Evolutionary conservation across 2,329 filamentous ascomycete species (phyloP).

Genomic region (Fusarium succisae): DNA sequence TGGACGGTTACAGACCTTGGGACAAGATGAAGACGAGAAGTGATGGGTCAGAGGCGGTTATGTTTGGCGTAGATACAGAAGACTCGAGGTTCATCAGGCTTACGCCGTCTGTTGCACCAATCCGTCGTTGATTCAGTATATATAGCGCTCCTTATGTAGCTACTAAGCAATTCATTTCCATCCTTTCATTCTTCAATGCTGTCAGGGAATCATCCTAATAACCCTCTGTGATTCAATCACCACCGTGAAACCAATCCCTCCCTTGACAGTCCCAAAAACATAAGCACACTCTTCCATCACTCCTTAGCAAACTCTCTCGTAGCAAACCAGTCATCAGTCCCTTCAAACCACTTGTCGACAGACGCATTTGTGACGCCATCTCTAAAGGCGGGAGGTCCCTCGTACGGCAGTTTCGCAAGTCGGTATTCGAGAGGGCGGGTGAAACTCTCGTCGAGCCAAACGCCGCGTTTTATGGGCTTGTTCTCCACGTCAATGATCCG

Average conservation of each 20-base stretch:
- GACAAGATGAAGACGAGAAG: neutral
- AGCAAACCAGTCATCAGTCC: neutral
- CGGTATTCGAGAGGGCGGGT: neutral
- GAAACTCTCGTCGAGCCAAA: neutral
- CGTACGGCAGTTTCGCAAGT: neutral
- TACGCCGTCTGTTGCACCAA: constrained; percentile 27
- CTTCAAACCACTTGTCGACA: neutral
- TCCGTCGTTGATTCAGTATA: constrained; percentile 2
- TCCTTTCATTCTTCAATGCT: neutral
- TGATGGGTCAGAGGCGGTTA: constrained; percentile 16
- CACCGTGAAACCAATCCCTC: neutral
- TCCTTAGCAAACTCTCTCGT: neutral
- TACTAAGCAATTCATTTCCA: neutral
- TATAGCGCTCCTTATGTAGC: neutral
- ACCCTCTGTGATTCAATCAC: neutral
- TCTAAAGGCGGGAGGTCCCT: neutral
- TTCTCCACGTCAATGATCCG: neutral
- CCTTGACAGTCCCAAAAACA: neutral
- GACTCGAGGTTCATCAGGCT: constrained; percentile 33
- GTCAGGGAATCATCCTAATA: neutral
- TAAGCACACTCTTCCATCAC: neutral
- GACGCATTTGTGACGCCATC: neutral
- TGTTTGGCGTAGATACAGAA: constrained; percentile 31
- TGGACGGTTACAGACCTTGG: constrained; percentile 21
- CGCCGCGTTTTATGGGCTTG: neutral